These are phyloP conservation scores for Sclerotinia minor DNA, from an alignment of 2,329 filamentous ascomycete genomes.

Conservation along the genomic window DNA sequence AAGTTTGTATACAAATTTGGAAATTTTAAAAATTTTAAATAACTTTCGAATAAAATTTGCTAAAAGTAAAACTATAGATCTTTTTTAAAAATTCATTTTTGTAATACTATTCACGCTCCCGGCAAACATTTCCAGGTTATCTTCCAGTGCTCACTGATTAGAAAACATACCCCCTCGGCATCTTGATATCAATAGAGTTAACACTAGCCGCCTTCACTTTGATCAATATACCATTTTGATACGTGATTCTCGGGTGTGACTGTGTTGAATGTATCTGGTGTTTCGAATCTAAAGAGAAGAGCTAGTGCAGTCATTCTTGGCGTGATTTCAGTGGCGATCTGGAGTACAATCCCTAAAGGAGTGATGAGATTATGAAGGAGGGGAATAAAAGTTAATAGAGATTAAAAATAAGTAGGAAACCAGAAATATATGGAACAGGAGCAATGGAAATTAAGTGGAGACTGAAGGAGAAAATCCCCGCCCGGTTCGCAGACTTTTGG, in stretches of 20 bases:
- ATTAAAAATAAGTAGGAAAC: background rate
- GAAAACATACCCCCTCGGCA: slow-evolving; percentile 41
- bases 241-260: slow-evolving; percentile 47
- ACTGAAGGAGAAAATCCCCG: slow-evolving; percentile 1
- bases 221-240: slow-evolving; percentile 49
- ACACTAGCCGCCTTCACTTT: slow-evolving; percentile 48
- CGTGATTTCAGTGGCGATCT: slow-evolving; percentile 32
- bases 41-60: no score
- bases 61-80: no score
- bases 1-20: no score
- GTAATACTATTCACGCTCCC: background rate
- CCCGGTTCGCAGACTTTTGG: background rate
- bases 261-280: slow-evolving; percentile 42
- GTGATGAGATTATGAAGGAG: background rate
- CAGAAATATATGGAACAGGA: background rate
- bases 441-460: background rate
- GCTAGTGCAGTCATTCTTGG: slow-evolving; percentile 37
- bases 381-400: background rate
- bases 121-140: no score
- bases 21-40: no score
- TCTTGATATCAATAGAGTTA: slow-evolving; percentile 48
- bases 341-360: background rate
- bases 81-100: no score
- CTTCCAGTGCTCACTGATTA: no score
- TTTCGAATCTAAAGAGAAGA: slow-evolving; percentile 32